phyloP scores from a whole-genome alignment of 78 protist species.

The Dictyostelium brefeldianum region DNA sequence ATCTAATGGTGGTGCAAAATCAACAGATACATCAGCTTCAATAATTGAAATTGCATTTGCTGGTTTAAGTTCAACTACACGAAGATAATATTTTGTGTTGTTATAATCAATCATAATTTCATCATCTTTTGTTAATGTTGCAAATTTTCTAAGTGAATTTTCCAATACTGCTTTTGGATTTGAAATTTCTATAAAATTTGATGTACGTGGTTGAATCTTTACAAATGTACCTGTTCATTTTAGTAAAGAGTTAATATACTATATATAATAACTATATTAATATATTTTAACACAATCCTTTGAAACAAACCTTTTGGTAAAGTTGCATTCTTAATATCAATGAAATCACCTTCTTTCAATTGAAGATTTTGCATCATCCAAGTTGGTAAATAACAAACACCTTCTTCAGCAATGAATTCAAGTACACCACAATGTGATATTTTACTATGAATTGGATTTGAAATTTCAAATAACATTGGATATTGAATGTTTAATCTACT shows the following conservation, averaged over 20 bases:
- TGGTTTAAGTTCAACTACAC: constrained; percentile 85
- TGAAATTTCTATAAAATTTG: constrained; percentile 88
- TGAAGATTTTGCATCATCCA: constrained; percentile 91
- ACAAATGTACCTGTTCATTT: constrained; percentile 75
- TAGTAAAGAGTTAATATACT: not conserved
- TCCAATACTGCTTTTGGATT: constrained; percentile 94
- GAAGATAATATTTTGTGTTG: constrained; percentile 71
- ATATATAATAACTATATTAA: not conserved
- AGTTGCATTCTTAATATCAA: constrained; percentile 60
- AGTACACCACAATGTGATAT: constrained; percentile 90
- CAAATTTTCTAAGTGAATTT: constrained; percentile 78
- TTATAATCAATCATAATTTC: constrained; percentile 84
- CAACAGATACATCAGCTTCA: constrained; percentile 93
- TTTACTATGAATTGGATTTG: constrained; percentile 61
- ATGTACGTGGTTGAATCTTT: constrained; percentile 89
- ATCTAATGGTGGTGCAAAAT: constrained; percentile 93
- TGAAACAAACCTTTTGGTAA: constrained; percentile 54
- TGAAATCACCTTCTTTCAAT: constrained; percentile 59
- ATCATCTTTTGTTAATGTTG: constrained; percentile 87
- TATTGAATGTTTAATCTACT: constrained; percentile 77
- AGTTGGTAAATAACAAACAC: constrained; percentile 85
- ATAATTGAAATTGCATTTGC: constrained; percentile 89
- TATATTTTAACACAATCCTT: too few species aligned
- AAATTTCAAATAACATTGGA: constrained; percentile 82
- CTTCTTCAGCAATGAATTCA: constrained; percentile 92